Evolutionary conservation across 257 asterid genomes (phyloP).

Genomic region (Primulina huaijiensis): DNA sequence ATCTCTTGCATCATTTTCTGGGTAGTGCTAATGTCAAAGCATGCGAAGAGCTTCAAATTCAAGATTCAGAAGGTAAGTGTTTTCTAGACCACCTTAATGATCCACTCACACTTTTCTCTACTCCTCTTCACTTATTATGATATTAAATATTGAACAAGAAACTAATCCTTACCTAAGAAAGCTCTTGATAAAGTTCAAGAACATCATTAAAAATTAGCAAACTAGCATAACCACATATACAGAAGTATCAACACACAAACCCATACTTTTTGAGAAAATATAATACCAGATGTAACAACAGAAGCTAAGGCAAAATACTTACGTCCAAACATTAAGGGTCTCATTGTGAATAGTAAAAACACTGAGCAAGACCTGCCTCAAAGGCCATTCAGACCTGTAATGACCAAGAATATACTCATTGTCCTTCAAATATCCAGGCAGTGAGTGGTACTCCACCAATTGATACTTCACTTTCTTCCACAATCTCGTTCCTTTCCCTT

Average conservation of each 20-base stretch:
- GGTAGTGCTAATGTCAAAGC: not conserved
- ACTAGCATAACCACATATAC: not conserved
- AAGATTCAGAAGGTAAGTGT: slow-evolving; percentile 4
- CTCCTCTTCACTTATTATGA: slow-evolving; percentile 1
- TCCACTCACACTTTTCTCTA: not conserved
- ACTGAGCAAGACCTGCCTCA: slow-evolving; percentile 76
- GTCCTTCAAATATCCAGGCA: slow-evolving; percentile 95
- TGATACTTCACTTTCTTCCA: slow-evolving; percentile 94
- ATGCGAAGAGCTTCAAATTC: not conserved
- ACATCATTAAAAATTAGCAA: not conserved
- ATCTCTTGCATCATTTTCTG: not conserved
- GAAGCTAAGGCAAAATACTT: slow-evolving; percentile 33
- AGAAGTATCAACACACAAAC: slow-evolving; percentile 13
- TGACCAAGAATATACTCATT: slow-evolving; percentile 75
- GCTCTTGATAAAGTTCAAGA: not conserved
- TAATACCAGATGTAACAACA: not conserved
- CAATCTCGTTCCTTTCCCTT: slow-evolving; percentile 64
- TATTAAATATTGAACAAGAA: not conserved
- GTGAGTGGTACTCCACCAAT: slow-evolving; percentile 86
- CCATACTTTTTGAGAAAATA: not conserved
- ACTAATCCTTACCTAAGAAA: not conserved
- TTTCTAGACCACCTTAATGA: not conserved
- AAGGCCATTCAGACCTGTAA: slow-evolving; percentile 92
- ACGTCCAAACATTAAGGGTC: slow-evolving; percentile 98
- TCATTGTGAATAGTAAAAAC: slow-evolving; percentile 89